Evolutionary conservation across 768 basidiomycete species (phyloP), one percentile per base, ranked within the genome.

Genomic region (Tylopilus balloui): DNA sequence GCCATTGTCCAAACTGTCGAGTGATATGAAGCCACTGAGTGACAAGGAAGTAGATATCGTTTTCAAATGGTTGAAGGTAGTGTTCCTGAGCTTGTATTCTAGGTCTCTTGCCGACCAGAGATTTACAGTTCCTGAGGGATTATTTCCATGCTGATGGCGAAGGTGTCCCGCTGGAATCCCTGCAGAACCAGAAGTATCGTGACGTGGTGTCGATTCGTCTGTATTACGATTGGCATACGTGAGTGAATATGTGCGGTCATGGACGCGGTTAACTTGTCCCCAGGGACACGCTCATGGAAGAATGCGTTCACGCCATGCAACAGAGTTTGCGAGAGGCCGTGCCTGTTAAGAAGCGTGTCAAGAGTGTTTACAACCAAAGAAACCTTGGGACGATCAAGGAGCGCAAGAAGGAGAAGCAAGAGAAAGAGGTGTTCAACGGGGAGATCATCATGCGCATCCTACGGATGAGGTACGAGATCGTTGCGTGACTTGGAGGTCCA

Each of bases 41-140:
- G 96, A 98, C 61, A 94, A 95, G 69, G 96, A 97, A 71, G 88
- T 98, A 31, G 96, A 98, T 64, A 86, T 97, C 51, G 95, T 94
- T n/a, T 92, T 97, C 73, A 95, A 93, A 66, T 97, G 96, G 92
- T 67, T 98, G 46, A 94, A 93, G 83, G 93, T 89, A 48, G 15
- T 13, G 9, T 36, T 23, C 32, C 38, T 24, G 49, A 15, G 25
- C 7, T 23, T 12, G 19, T 6, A 15, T 43, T 49, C 25, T 42
- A 4, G 38, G 31, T 28, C 24, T 3, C 21, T 48, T 45, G 31
- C 42, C 50, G 29, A 51, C 38, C 15, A 17, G 38, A 25, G 38
- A 25, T 54, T 3, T 20, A 7, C 52, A 95, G 91, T 97, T 97
- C 75, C 62, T 99, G 64, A 76, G 86, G 48, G 91, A 96, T 64